Conservation (phyloP, 1,284 basidiomycete genomes). For the Trametes pubescens region DNA sequence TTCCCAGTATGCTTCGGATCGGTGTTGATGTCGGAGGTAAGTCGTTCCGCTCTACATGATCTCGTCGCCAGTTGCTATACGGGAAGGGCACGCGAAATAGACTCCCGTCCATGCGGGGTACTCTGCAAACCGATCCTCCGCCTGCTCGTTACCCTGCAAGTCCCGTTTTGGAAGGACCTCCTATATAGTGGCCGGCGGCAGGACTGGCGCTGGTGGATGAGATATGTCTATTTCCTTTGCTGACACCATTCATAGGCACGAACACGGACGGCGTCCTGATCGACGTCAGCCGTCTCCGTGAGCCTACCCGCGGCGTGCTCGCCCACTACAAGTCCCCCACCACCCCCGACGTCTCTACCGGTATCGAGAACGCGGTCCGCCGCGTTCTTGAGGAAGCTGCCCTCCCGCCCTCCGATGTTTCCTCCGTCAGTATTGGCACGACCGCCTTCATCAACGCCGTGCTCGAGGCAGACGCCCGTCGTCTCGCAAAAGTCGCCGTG, state of each 20-base stretch:
- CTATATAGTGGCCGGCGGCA: too few relatives aligned
- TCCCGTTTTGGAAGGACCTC: too few relatives aligned
- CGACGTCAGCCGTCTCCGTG: slow-evolving; percentile 48
- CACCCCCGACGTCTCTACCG: slow-evolving; percentile 58
- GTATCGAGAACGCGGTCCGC: slow-evolving; percentile 56
- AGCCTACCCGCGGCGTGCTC: slow-evolving; percentile 50
- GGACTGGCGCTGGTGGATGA: background rate
- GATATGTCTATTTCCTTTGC: background rate
- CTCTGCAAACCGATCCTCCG: too few relatives aligned
- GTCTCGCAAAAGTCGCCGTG: slow-evolving; percentile 60
- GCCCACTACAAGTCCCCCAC: slow-evolving; percentile 61
- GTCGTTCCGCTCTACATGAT: slow-evolving; percentile 13
- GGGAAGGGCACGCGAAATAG: too few relatives aligned
- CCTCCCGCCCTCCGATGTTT: slow-evolving; percentile 45
- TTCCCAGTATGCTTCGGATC: slow-evolving; percentile 32
- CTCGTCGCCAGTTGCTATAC: too few relatives aligned
- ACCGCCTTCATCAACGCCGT: slow-evolving; percentile 65
- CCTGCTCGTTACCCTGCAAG: too few relatives aligned
- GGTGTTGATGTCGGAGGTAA: slow-evolving; percentile 35
- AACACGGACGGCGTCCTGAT: slow-evolving; percentile 64
- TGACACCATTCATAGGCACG: slow-evolving; percentile 46
- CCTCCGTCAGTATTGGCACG: slow-evolving; percentile 57
- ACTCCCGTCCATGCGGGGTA: too few relatives aligned
- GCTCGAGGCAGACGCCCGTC: slow-evolving; percentile 54
- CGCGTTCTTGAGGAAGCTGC: slow-evolving; percentile 48